phyloP scores from a whole-genome alignment of 2,329 filamentous ascomycete species.

The Ilyonectria destructans region DNA sequence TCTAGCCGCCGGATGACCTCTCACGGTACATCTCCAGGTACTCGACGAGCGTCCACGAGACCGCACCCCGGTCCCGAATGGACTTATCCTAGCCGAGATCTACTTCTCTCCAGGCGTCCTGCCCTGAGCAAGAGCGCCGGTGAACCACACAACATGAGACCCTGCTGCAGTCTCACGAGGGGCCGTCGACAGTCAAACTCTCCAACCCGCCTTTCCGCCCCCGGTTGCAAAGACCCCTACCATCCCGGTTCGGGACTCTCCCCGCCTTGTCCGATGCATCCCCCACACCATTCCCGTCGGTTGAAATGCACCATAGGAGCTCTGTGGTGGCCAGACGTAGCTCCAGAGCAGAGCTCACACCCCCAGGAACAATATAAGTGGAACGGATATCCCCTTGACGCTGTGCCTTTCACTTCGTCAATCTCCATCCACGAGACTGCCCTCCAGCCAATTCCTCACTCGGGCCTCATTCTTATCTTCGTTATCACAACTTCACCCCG shows the following conservation, averaged over 20 bases:
- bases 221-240: constrained; percentile 42
- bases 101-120: constrained; percentile 11
- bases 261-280: constrained; percentile 37
- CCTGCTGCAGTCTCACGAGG: constrained; percentile 13
- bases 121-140: background rate
- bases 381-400: constrained; percentile 32
- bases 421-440: constrained; percentile 38
- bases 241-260: constrained; percentile 38
- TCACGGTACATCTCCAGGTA: background rate
- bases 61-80: background rate
- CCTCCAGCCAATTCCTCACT: constrained; percentile 18
- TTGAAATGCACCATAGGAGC: constrained; percentile 10
- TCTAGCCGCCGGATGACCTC: background rate
- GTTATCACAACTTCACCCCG: constrained; percentile 16
- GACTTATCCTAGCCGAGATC: constrained; percentile 14
- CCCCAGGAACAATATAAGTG: constrained; percentile 45
- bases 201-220: constrained; percentile 42
- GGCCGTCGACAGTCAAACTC: constrained; percentile 9
- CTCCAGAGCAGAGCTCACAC: constrained; percentile 24
- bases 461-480: constrained; percentile 17
- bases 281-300: constrained; percentile 23
- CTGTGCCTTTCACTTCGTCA: constrained; percentile 29
- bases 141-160: constrained; percentile 4
- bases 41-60: background rate
- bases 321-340: constrained; percentile 32